Evolutionary conservation across 2,329 filamentous ascomycete genomes (phyloP).

Genomic region (Gaeumannomyces sp.): DNA sequence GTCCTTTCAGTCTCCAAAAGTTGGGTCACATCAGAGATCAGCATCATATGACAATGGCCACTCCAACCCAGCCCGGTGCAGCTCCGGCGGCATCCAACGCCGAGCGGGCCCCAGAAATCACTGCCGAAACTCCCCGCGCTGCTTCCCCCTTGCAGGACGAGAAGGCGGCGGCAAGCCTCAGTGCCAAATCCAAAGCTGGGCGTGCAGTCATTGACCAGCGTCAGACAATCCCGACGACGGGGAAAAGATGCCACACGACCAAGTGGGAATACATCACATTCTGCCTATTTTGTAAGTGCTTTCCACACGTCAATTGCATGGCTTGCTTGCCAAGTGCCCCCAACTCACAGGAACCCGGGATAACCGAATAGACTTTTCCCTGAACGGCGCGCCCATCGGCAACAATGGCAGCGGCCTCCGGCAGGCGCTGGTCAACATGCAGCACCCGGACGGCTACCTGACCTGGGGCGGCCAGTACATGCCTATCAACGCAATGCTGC

Average conservation of each 20-base stretch:
- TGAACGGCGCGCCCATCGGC: constrained; percentile 7
- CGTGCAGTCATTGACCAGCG: constrained; percentile 7
- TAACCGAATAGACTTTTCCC: constrained; percentile 1
- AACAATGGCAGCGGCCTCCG: constrained; percentile 5
- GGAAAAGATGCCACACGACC: constrained; percentile 5
- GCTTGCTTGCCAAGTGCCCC: background rate
- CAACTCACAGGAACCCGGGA: no score
- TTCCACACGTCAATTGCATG: background rate
- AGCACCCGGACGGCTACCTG: constrained; percentile 3
- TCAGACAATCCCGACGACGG: constrained; percentile 6
- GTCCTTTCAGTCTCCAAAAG: no score
- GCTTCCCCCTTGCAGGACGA: background rate
- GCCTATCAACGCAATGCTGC: constrained; percentile 12
- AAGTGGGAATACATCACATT: constrained; percentile 10
- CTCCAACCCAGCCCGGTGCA: background rate
- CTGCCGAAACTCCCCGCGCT: background rate
- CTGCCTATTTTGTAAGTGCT: constrained; percentile 6
- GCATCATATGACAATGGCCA: no score
- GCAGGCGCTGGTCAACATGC: constrained; percentile 4
- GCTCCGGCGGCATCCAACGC: background rate
- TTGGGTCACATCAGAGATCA: no score
- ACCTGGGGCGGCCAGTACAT: constrained; percentile 8
- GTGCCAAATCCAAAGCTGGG: constrained; percentile 2
- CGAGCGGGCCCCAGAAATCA: background rate
- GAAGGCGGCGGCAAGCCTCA: constrained; percentile 1